Evolutionary conservation across 257 asterid genomes (phyloP), one percentile per base, ranked within the genome.

Genomic region (Jasminum sambac): DNA sequence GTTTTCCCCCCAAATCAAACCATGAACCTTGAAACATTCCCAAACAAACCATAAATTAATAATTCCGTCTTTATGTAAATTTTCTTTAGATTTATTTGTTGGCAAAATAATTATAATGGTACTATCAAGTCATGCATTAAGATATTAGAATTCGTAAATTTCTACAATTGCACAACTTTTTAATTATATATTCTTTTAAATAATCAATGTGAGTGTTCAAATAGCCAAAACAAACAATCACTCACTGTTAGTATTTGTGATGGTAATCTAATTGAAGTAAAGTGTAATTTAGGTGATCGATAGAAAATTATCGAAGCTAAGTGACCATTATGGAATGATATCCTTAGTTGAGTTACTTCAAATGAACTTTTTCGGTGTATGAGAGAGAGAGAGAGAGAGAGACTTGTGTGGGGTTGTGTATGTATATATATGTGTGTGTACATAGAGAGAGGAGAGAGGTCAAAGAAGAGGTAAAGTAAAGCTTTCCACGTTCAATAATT

Each of bases 401-500:
- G 25, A 24, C 11, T n/a, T 21, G 74, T 19, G 61, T 9, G 8
- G 12, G 44, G 44, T 5, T 43, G 17, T 43, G 14, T 43, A 14
- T 39, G 43, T 39, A 10, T 39, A 10, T 39, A 1, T 39, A 11
- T 43, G n/a, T 39, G 11, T 39, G 43, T 43, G n/a, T 48, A 16
- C 0, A 48, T 11, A 52, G 30, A 8, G 60, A n/a, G 60, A 50
- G 5, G 1, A 0, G 63, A 48, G 72, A 85, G 84, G 84, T 77
- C 80, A 83, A 80, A 74, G 83, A 24, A 58, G 72, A 71, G 69
- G 76, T 70, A 77, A 85, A 75, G 80, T 74, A 64, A 73, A 74
- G 88, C 85, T 72, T 85, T 83, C 71, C 89, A 84, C 78, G 84
- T 84, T 81, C 82, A 84, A 89, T 84, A 64, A 85, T 89, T 84